Percentiles rank a stretch among this genome's conserved stretches.
These are phyloP conservation scores for Thermothelomyces thermophilus DNA, from an alignment of 2,329 filamentous ascomycete species.

Conservation along the genomic window DNA sequence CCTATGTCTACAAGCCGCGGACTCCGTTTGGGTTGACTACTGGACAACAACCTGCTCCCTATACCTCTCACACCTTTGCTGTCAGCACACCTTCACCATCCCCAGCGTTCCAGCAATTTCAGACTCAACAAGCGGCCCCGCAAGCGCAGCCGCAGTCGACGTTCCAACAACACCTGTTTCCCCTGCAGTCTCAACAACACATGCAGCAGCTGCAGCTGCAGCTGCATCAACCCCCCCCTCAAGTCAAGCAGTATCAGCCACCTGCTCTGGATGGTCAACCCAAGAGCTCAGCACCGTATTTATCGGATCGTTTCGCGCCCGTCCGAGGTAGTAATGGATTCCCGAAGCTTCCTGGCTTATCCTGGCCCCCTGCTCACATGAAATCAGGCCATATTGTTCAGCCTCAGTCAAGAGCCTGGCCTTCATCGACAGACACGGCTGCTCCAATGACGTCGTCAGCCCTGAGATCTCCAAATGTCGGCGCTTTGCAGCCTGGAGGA, in stretches of 20 bases:
- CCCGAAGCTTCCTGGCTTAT: conserved; percentile 27
- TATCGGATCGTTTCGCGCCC: conserved; percentile 26
- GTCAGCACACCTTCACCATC: conserved; percentile 27
- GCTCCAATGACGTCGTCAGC: conserved; percentile 25
- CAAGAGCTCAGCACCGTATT: conserved; percentile 20
- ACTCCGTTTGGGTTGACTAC: conserved; percentile 28
- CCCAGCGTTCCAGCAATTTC: conserved; percentile 17
- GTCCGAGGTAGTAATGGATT: conserved; percentile 28
- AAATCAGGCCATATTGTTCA: conserved; percentile 33
- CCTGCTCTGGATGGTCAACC: conserved; percentile 21
- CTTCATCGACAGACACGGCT: conserved; percentile 19
- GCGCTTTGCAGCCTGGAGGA: background rate
- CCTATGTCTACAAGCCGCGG: conserved; percentile 49
- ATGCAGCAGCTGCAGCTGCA: conserved; percentile 9
- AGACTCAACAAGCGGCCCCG: conserved; percentile 5
- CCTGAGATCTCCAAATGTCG: conserved; percentile 19
- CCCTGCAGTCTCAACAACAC: conserved; percentile 5
- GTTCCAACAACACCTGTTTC: conserved; percentile 10
- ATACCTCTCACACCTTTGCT: conserved; percentile 33
- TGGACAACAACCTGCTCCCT: conserved; percentile 20
- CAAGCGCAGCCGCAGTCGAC: conserved; percentile 3
- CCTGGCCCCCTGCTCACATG: conserved; percentile 29
- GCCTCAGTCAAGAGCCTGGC: conserved; percentile 29
- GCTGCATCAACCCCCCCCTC: conserved; percentile 10
- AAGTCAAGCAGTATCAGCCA: conserved; percentile 19